Percentiles rank a stretch among this genome's conserved stretches.
Conservation (phyloP, 2,329 filamentous ascomycete species). For the Pseudocercospora macadamiae region DNA sequence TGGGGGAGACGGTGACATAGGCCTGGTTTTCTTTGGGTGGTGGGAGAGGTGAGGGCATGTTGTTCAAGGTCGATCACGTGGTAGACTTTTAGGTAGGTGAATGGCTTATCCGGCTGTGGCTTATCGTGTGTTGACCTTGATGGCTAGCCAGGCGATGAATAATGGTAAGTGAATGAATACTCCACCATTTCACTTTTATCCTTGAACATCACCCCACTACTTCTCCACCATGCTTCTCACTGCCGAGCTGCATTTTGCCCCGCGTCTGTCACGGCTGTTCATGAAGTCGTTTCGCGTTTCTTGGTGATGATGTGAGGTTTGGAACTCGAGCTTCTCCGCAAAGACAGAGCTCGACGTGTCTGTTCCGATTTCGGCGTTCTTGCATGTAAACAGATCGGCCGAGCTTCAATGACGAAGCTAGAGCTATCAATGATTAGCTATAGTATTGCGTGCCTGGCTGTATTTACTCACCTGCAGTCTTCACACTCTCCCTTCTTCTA, state of each 20-base stretch:
- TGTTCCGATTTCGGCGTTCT: constrained; percentile 2
- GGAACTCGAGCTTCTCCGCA: constrained; percentile 7
- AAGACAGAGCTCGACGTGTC: not conserved
- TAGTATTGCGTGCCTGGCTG: not conserved
- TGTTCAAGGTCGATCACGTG: not conserved
- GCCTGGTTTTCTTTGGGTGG: constrained; percentile 27
- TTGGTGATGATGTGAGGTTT: not conserved
- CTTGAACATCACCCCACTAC: not conserved
- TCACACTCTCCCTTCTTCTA: too few relatives aligned
- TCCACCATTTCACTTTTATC: not conserved
- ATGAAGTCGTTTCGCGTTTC: not conserved
- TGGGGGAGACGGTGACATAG: constrained; percentile 37
- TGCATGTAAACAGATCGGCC: not conserved
- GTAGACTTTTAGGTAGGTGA: too few relatives aligned
- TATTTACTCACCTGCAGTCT: not conserved
- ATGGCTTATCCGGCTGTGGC: too few relatives aligned
- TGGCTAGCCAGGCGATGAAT: not conserved
- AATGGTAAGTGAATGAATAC: constrained; percentile 4
- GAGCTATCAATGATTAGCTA: not conserved
- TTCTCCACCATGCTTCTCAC: not conserved
- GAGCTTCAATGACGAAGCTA: not conserved
- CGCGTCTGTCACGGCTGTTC: not conserved
- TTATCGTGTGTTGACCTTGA: not conserved
- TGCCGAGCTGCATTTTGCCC: constrained; percentile 4
- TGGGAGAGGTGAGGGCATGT: constrained; percentile 25